Base-by-base conservation (phyloP, 2,329 filamentous ascomycete species). In the Cladosporium halotolerans region DNA sequence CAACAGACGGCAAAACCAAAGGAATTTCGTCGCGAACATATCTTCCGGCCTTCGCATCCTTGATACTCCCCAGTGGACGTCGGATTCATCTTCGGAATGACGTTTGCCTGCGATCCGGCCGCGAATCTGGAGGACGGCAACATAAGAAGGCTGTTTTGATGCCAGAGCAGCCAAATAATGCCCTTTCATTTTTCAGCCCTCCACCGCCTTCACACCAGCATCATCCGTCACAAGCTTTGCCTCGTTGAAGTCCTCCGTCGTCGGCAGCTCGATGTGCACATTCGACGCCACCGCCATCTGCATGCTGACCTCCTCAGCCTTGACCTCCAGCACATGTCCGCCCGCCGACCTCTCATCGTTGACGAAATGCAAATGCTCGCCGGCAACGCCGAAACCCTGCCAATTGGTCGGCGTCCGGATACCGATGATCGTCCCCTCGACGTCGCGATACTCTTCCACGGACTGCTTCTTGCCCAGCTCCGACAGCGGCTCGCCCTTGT, bases 301-400 rank as follows among this genome's bases (percentile, higher is more conserved):
- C 53, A 74, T 64, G 39, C 59, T 62, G 9, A 69, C 68, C 13
- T 64, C 57, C 28, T 63, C 61, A 10, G 66, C 65, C 45, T 58
- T 59, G 13, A 73, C 50, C 50, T 73, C 70, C 40, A 73, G 55
- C 9, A 73, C 67, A 66, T 73, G 73, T 0, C 73, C 73, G 2
- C 72, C 73, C 13, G 63, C 60, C 4, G 53, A 67, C 19, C 66
- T 57, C 39, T 71, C 69, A 19, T 63, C 60, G 8, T 66, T 62
- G 45, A 74, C 62, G 52, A 73, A 74, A 60, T 74, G 72, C 52
- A 73, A 53, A 61, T 74, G 72, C 53, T 73, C 68, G 5, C 72
- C 72, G 2, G 69, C 68, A 3, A 74, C 68, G 13, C 68, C 68
- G 53, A 73, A 70, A 1, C 72, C 71, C 45, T 70, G 69, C 65